Evolutionary conservation across 371 early-diverging fungal species (phyloP).

Genomic region (Mortierella sp.): DNA sequence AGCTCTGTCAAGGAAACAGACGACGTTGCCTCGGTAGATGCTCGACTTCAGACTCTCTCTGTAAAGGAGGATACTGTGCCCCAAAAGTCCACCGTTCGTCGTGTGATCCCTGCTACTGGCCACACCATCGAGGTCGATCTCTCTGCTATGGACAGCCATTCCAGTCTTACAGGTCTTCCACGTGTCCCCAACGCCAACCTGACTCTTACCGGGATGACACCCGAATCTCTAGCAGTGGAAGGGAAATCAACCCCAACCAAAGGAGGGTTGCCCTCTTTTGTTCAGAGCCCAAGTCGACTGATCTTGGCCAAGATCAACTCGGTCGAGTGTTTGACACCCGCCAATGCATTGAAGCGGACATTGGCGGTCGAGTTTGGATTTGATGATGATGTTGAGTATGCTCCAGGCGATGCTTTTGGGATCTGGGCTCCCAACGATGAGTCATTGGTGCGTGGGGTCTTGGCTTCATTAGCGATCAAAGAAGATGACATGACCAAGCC

Average conservation of each 20-base stretch:
- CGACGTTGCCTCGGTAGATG: neutral
- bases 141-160: conserved; percentile 60
- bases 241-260: too few species aligned
- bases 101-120: conserved; percentile 21
- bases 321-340: conserved; percentile 63
- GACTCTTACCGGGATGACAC: conserved; percentile 12
- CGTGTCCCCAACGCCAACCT: conserved; percentile 65
- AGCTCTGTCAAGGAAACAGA: neutral
- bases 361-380: conserved; percentile 74
- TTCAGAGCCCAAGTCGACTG: conserved; percentile 60
- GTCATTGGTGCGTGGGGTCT: conserved; percentile 62
- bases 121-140: conserved; percentile 60
- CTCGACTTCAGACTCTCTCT: conserved; percentile 1
- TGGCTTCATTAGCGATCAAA: conserved; percentile 56
- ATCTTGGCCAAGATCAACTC: conserved; percentile 58
- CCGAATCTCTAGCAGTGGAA: conserved; percentile 9
- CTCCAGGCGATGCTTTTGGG: conserved; percentile 91
- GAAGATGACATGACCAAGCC: conserved; percentile 52
- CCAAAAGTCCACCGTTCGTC: too few species aligned
- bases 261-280: conserved; percentile 53
- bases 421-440: conserved; percentile 83
- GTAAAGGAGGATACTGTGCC: conserved; percentile 3
- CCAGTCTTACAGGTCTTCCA: conserved; percentile 73
- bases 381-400: conserved; percentile 62
- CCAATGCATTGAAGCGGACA: conserved; percentile 78